A percentile compares a stretch with the other conserved stretches of the same genome.
phyloP scores from a whole-genome alignment of 2,329 filamentous ascomycete genomes.

The Aspergillus neoniger region DNA sequence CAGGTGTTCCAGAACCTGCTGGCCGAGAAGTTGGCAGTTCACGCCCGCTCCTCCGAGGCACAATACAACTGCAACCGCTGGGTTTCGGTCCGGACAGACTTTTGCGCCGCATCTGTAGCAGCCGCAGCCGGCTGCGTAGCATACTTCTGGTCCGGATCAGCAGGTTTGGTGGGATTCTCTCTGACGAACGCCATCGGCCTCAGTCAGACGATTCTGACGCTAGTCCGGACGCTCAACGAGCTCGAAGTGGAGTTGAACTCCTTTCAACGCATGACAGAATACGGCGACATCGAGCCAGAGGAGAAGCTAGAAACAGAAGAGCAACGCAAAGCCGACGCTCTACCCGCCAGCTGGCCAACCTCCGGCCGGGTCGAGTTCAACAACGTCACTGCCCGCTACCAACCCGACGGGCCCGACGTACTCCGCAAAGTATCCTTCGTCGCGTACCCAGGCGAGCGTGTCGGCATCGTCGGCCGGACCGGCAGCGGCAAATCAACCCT shows the following conservation, averaged over 20 bases:
- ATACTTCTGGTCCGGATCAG: constrained; percentile 50
- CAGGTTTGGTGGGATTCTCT: constrained; percentile 59
- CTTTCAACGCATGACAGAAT: constrained; percentile 30
- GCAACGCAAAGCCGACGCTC: constrained; percentile 1
- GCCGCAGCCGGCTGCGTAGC: constrained; percentile 57
- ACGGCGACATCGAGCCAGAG: constrained; percentile 28
- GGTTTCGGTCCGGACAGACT: constrained; percentile 58
- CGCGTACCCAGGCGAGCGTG: constrained; percentile 27
- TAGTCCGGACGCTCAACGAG: constrained; percentile 59
- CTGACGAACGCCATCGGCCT: constrained; percentile 59
- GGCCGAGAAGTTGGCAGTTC: constrained; percentile 53
- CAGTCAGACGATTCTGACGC: constrained; percentile 53
- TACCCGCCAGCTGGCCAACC: constrained; percentile 28
- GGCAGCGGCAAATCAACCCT: constrained; percentile 44
- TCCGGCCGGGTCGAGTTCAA: constrained; percentile 28
- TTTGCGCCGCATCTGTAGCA: constrained; percentile 56
- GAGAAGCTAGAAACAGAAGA: constrained; percentile 18
- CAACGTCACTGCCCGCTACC: constrained; percentile 28
- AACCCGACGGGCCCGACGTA: constrained; percentile 24
- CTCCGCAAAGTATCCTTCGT: constrained; percentile 28
- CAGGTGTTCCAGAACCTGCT: constrained; percentile 52
- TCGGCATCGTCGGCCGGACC: constrained; percentile 33
- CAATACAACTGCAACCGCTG: constrained; percentile 61
- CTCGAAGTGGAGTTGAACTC: constrained; percentile 58
- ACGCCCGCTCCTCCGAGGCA: constrained; percentile 52